Evolutionary conservation across 768 basidiomycete genomes (phyloP).

Genomic region (Epithele typhae): DNA sequence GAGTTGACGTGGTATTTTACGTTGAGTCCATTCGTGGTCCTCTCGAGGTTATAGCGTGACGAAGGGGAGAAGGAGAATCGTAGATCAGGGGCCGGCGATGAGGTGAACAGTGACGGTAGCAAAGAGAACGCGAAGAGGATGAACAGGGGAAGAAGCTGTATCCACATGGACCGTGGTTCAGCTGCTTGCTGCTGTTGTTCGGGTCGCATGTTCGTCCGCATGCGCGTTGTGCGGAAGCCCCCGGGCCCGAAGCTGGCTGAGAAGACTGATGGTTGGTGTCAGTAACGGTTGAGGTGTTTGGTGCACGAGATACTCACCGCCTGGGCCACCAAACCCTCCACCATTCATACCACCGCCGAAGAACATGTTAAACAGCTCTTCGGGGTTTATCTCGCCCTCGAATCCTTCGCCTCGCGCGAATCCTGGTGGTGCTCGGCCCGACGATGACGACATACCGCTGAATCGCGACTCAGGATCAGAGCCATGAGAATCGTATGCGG

Average conservation of each 20-base stretch:
- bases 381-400: constrained; percentile 87
- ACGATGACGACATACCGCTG: constrained; percentile 53
- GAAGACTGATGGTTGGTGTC: constrained; percentile 46
- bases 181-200: constrained; percentile 30
- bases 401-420: constrained; percentile 36
- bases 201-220: constrained; percentile 40
- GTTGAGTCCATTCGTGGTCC: constrained; percentile 65
- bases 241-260: constrained; percentile 74
- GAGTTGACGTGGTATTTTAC: constrained; percentile 84
- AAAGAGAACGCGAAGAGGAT: constrained; percentile 83
- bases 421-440: constrained; percentile 28
- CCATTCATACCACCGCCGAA: constrained; percentile 73
- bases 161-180: constrained; percentile 57
- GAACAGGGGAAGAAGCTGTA: constrained; percentile 82
- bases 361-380: constrained; percentile 98
- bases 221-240: constrained; percentile 73
- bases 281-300: not conserved
- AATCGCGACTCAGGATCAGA: constrained; percentile 86
- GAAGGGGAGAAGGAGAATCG: constrained; percentile 65
- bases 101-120: constrained; percentile 71
- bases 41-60: constrained; percentile 59
- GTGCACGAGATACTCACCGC: constrained; percentile 14
- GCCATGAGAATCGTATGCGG: constrained; percentile 79
- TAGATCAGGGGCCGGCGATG: constrained; percentile 71
- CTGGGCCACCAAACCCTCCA: constrained; percentile 14